Evolutionary conservation across 2,329 filamentous ascomycete genomes (phyloP).

Genomic region (Pseudopithomyces maydicus): DNA sequence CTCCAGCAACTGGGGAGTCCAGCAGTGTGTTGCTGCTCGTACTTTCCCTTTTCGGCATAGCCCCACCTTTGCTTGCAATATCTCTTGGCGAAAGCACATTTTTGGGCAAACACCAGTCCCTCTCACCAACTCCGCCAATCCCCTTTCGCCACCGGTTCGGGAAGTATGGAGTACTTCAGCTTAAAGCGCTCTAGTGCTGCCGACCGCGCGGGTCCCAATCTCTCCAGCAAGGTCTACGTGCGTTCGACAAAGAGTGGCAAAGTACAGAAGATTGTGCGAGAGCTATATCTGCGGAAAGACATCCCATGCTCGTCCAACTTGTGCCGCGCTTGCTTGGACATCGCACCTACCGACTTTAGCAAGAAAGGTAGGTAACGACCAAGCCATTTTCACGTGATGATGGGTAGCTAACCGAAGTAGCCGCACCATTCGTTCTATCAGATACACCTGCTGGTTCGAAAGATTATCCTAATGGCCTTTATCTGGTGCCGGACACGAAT

Average conservation of each 20-base stretch:
- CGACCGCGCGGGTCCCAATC: slow-evolving; percentile 67
- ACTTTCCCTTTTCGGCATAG: slow-evolving; percentile 15
- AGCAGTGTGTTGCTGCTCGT: neutral
- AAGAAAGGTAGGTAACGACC: slow-evolving; percentile 65
- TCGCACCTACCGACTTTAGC: slow-evolving; percentile 78
- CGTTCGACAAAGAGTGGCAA: slow-evolving; percentile 94
- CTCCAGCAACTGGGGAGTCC: neutral
- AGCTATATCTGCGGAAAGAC: slow-evolving; percentile 93
- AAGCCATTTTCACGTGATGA: slow-evolving; percentile 12
- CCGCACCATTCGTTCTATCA: slow-evolving; percentile 83
- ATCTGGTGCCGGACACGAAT: slow-evolving; percentile 95
- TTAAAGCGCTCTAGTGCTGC: slow-evolving; percentile 62
- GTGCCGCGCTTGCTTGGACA: slow-evolving; percentile 75
- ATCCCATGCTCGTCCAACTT: slow-evolving; percentile 96
- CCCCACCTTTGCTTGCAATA: slow-evolving; percentile 13
- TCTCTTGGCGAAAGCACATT: slow-evolving; percentile 36
- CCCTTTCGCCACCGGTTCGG: neutral
- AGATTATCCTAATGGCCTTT: slow-evolving; percentile 83
- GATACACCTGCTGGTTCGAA: slow-evolving; percentile 85
- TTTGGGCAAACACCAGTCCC: slow-evolving; percentile 23
- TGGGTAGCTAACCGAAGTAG: slow-evolving; percentile 53
- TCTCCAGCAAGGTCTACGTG: slow-evolving; percentile 95
- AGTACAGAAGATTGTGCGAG: slow-evolving; percentile 97
- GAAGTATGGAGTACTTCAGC: slow-evolving; percentile 51
- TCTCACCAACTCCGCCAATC: slow-evolving; percentile 10